Percentiles rank a stretch among this genome's conserved stretches.
phyloP scores from a whole-genome alignment of 2,329 filamentous ascomycete genomes.

The Penicillium brevicompactum region DNA sequence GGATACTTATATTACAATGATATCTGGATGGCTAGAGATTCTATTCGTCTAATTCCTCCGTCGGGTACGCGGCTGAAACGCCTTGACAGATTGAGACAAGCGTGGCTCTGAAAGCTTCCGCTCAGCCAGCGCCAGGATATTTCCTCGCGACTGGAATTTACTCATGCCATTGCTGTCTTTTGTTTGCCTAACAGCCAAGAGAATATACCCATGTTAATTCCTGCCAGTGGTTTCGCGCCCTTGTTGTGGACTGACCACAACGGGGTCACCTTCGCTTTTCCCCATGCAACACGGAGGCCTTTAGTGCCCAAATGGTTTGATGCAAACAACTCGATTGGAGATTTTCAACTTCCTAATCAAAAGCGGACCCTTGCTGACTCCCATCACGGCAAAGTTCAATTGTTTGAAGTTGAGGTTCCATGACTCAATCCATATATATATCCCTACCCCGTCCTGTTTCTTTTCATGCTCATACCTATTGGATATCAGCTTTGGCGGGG shows the following conservation, averaged over 20 bases:
- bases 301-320: not conserved
- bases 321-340: not conserved
- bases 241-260: not conserved
- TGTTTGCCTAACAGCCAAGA: not conserved
- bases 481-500: no score
- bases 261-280: slow-evolving; percentile 11
- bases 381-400: no score
- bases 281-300: slow-evolving; percentile 20
- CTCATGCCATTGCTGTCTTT: not conserved
- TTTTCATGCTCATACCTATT: no score
- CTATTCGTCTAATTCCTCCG: no score
- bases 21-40: no score
- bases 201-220: not conserved
- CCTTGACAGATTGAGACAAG: slow-evolving; percentile 10
- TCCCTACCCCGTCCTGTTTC: no score
- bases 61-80: slow-evolving; percentile 2
- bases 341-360: slow-evolving; percentile 9
- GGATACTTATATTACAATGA: no score
- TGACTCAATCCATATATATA: no score
- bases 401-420: no score
- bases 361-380: not conserved
- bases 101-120: not conserved
- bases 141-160: not conserved
- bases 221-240: not conserved
- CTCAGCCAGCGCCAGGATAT: not conserved